Base-by-base conservation (phyloP, 192 early-diverging fungal species). In the Coemansia sp. region DNA sequence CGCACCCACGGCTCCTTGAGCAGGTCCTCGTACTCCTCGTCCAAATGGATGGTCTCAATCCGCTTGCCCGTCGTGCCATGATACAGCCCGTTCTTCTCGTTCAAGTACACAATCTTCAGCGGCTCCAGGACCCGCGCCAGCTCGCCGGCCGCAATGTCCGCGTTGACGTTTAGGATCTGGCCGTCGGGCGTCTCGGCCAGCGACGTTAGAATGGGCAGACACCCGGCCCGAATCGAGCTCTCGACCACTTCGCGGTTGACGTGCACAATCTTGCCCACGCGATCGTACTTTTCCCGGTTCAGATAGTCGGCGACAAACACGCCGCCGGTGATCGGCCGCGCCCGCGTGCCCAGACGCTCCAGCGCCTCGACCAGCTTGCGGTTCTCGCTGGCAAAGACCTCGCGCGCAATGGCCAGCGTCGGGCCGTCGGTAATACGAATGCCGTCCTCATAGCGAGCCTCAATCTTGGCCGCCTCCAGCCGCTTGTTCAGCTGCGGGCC, bases 81-180 rank as follows among this genome's bases (percentile, higher is more conserved):
- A 58, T 93, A 91, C 26, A 99, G 74, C 2, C 95, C 94, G 44
- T 94, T 93, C 83, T 99, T 96, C 74, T 99, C 97, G 68, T 96
- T 99, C 64, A 99, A 58, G 50, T 91, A 97, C 0, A 99, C 91
- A 49, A 96, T 95, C 79, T 97, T 99, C 26, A 99, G 80, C 17
- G 94, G 97, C 82, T 99, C 91, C 27, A 99, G 67, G 0, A 94
- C 96, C 25, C 88, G 87, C 17, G 95, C 97, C 44, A 99, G 79
- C 70, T 99, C 97, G 46, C 92, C 95, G 8, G 94, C 95, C 20
- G 95, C 97, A 34, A 97, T 90, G 73, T 99, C 97, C 34, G 97
- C 97, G 76, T 99, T 99, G 47, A 97, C 94, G 46, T 99, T 99
- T 55, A 99, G 80, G 52, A 97, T 93, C 71, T 99, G 97, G 50